A percentile compares a stretch with the other conserved stretches of the same genome.
Evolutionary conservation across 495 filamentous ascomycete species (phyloP).

Genomic region (Tuber microsphaerosporum): DNA sequence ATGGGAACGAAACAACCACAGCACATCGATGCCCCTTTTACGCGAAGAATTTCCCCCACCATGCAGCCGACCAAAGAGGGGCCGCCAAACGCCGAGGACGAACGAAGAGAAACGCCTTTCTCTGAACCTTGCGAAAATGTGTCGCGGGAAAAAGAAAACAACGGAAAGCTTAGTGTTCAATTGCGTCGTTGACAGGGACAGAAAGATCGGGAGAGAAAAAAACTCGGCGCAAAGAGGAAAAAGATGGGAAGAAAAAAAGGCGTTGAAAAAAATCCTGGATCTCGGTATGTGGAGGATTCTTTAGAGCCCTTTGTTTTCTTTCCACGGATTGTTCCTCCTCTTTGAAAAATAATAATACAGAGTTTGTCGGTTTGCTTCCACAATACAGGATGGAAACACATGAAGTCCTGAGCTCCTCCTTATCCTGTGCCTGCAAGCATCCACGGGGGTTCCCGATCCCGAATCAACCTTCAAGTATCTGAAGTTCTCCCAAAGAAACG

Average conservation of each 20-base stretch:
- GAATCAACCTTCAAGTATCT: neutral
- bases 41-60: neutral
- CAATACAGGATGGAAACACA: neutral
- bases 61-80: neutral
- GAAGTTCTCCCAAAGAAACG: neutral
- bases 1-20: neutral
- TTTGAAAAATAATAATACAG: neutral
- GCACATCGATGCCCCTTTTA: slow-evolving; percentile 1
- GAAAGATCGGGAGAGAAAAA: neutral
- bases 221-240: neutral
- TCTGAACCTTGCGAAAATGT: neutral
- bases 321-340: neutral
- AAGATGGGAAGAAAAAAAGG: neutral
- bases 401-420: neutral
- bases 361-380: neutral
- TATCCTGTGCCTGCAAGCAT: neutral
- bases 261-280: neutral
- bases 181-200: neutral
- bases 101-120: neutral
- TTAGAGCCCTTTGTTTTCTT: neutral
- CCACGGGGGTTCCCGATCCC: neutral
- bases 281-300: neutral
- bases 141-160: neutral
- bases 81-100: neutral
- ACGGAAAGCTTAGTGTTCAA: neutral